Evolutionary conservation across 305 asterid genomes (phyloP).

Genomic region (Fraxinus sp.): DNA sequence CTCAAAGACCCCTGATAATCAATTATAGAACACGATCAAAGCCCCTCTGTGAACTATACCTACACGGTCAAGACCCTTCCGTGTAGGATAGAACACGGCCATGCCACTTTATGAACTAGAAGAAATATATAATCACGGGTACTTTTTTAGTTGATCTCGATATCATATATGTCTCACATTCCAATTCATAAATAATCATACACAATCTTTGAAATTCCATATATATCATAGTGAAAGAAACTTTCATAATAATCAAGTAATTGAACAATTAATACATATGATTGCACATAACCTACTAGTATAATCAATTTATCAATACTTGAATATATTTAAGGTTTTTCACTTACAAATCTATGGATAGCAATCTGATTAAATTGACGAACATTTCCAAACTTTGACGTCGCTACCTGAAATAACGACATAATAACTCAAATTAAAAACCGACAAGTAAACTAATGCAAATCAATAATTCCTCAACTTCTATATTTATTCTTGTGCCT

Average conservation of each 20-base stretch:
- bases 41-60: not conserved
- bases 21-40: not conserved
- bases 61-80: not conserved
- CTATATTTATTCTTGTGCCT: not conserved
- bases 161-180: not conserved
- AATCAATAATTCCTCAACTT: not conserved
- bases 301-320: not conserved
- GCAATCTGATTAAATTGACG: not conserved
- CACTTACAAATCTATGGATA: not conserved
- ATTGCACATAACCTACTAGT: not conserved
- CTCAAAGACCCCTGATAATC: not conserved
- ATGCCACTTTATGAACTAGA: not conserved
- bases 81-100: not conserved
- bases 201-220: not conserved
- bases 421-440: not conserved
- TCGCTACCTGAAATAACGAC: not conserved
- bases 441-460: too few species aligned
- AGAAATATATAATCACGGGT: not conserved
- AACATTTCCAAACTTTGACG: not conserved
- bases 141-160: not conserved
- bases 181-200: not conserved
- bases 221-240: not conserved
- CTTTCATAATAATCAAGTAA: not conserved
- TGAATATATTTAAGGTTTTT: not conserved
- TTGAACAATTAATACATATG: not conserved